phyloP scores from a whole-genome alignment of 257 asterid genomes.

The Solanum tarapatanum region DNA sequence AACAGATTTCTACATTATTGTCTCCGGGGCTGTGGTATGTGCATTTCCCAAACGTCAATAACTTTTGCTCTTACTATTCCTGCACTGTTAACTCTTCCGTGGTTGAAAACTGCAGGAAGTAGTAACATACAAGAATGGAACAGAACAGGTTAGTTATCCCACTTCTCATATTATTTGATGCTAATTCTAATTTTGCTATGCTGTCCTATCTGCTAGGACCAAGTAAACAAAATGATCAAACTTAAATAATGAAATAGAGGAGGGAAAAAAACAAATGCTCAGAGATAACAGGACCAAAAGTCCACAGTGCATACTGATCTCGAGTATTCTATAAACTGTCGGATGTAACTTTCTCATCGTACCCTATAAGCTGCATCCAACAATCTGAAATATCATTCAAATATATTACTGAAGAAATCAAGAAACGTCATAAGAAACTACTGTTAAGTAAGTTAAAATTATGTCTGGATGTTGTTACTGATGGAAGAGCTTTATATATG shows the following conservation, averaged over 20 bases:
- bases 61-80: neutral
- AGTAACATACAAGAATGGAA: slow-evolving; percentile 45
- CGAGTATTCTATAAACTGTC: neutral
- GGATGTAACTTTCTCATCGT: neutral
- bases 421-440: neutral
- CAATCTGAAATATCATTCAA: neutral
- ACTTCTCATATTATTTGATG: neutral
- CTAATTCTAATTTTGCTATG: neutral
- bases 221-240: neutral
- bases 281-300: neutral
- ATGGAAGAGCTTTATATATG: neutral
- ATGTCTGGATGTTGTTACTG: neutral
- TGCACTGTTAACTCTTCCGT: slow-evolving; percentile 11
- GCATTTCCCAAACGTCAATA: neutral
- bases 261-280: neutral
- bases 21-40: slow-evolving; percentile 84
- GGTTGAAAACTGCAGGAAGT: slow-evolving; percentile 60
- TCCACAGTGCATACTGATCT: neutral
- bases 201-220: neutral
- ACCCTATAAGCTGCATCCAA: neutral
- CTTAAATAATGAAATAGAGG: neutral
- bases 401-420: neutral
- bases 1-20: slow-evolving; percentile 84
- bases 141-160: slow-evolving; percentile 54
- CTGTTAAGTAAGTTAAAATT: neutral